Base-by-base conservation (phyloP, 805 yeast genomes). In the Schwanniomyces pseudopolymorphus region DNA sequence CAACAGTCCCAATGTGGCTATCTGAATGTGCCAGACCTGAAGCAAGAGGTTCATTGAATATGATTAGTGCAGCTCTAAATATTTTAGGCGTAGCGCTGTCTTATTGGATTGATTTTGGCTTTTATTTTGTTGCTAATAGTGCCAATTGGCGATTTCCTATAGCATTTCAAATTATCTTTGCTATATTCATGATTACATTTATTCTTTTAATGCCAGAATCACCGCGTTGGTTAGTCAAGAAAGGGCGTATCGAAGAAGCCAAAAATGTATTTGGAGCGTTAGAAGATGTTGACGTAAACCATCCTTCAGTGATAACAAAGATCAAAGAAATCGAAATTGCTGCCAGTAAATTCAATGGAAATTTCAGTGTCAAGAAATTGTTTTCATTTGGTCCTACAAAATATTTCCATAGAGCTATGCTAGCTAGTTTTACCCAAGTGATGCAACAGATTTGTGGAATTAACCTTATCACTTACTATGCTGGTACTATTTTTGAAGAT, bases 1-100 rank as follows among this genome's bases (percentile, higher is more conserved):
- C 90, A n/a, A 84, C 90, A 26, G 84, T 27, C 85, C 95, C 95
- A 13, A 84, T 85, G 51, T 87, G 88, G 82, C 91, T 85, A 63
- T 77, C 91, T 1, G 96, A 87, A 65, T 77, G 82, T 66, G 78
- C 89, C 35, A 78, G 77, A 47, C 78, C 89, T 8, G 80, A 78
- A 50, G 74, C 72, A 52, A 79, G 92, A 70, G 92, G 92, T 55
- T 70, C 77, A 52, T 67, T 85, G 52, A 89, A 85, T 45, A 78
- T 79, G 55, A 67, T 85, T 59, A 87, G 85, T 66, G 91, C 91
- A 44, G 79, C 87, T 24, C 78, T 84, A 33, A 81, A 85, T 53
- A 68, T 74, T 38, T 74, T 84, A 39, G 94, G 95, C 60, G 84
- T 88, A 39, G 75, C 84, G 56, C 72, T 85, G 56, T 86, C 89